phyloP scores from a whole-genome alignment of 495 filamentous ascomycete genomes.

The Cudoniella acicularis region DNA sequence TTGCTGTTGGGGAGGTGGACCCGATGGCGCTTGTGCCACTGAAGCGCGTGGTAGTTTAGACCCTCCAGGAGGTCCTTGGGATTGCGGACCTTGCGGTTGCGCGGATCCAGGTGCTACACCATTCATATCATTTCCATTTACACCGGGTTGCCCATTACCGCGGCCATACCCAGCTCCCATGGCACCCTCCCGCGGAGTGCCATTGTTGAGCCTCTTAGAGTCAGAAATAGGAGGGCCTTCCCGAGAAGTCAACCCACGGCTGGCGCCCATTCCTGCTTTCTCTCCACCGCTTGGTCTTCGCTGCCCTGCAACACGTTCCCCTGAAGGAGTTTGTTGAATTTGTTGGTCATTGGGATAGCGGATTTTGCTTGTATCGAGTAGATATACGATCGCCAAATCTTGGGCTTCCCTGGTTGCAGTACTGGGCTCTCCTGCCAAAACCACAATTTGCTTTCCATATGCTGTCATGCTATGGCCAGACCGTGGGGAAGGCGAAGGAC shows the following conservation, averaged over 20 bases:
- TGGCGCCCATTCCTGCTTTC: constrained; percentile 21
- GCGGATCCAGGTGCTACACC: constrained; percentile 25
- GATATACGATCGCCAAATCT: constrained; percentile 85
- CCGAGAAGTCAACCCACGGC: constrained; percentile 48
- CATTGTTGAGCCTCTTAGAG: constrained; percentile 44
- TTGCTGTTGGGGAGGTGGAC: constrained; percentile 84
- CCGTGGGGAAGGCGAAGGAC: constrained; percentile 85
- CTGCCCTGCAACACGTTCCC: constrained; percentile 32
- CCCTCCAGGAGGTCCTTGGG: constrained; percentile 34
- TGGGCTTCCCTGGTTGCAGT: constrained; percentile 72
- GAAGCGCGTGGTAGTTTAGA: constrained; percentile 70
- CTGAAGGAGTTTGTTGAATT: constrained; percentile 38
- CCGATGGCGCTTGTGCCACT: constrained; percentile 66
- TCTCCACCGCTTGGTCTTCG: constrained; percentile 39
- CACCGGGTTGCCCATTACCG: constrained; percentile 24
- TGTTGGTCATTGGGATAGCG: constrained; percentile 83
- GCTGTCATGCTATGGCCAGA: constrained; percentile 98
- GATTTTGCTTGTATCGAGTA: constrained; percentile 93
- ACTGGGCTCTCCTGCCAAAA: constrained; percentile 91
- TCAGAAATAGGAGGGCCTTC: constrained; percentile 61
- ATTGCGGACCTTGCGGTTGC: constrained; percentile 31
- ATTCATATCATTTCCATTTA: constrained; percentile 27
- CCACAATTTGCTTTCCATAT: constrained; percentile 85
- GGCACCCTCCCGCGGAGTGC: constrained; percentile 52
- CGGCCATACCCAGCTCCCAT: constrained; percentile 34